Conservation (phyloP, 192 early-diverging fungal species). For the Glomus cerebriforme region DNA sequence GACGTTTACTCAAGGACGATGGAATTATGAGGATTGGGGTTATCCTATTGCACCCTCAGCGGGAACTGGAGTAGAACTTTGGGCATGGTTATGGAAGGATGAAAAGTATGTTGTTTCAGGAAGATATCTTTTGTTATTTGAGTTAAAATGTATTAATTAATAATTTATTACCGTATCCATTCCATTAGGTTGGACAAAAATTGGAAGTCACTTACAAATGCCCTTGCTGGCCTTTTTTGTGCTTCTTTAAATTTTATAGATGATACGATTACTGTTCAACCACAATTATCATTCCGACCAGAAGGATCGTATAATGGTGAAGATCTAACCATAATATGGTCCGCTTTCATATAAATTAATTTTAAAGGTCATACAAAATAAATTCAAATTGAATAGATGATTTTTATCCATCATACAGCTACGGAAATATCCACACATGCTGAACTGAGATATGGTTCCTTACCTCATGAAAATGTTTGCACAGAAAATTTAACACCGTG, state of each 20-base stretch:
- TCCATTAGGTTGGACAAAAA: slow-evolving; percentile 59
- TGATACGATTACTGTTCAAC: slow-evolving; percentile 67
- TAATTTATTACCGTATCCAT: too few species aligned
- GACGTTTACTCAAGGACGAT: slow-evolving; percentile 88
- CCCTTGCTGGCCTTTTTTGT: slow-evolving; percentile 93
- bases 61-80: slow-evolving; percentile 76
- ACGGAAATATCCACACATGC: slow-evolving; percentile 21
- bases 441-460: slow-evolving; percentile 70
- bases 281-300: slow-evolving; percentile 55
- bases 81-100: slow-evolving; percentile 61
- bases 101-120: slow-evolving; percentile 34
- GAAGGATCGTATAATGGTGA: slow-evolving; percentile 46
- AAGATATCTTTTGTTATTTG: not conserved
- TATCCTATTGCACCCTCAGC: slow-evolving; percentile 57
- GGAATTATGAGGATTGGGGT: slow-evolving; percentile 82
- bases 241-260: slow-evolving; percentile 96
- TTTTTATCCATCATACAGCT: not conserved
- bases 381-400: not conserved
- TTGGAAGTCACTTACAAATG: slow-evolving; percentile 89
- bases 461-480: slow-evolving; percentile 93
- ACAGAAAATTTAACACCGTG: slow-evolving; percentile 99
- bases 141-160: not conserved
- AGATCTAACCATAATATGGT: not conserved
- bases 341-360: not conserved
- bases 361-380: not conserved